Conservation (phyloP, 805 yeast genomes). For the Lachancea sp. region DNA sequence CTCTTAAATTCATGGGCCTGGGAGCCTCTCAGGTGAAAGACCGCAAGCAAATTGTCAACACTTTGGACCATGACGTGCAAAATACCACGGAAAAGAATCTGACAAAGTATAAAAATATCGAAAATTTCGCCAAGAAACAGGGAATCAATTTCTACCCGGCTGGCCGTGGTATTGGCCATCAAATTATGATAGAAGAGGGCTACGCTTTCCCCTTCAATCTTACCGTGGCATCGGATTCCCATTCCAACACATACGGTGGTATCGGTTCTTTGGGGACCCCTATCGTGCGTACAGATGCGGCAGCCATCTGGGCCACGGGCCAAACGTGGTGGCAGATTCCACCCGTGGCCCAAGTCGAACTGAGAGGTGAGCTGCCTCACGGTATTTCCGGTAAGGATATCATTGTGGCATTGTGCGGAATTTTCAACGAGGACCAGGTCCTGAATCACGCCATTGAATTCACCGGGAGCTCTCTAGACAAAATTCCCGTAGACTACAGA, state of each 20-base stretch:
- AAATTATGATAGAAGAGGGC: constrained; percentile 98
- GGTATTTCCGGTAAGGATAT: constrained; percentile 97
- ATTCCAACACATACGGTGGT: constrained; percentile 97
- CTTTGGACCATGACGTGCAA: constrained; percentile 97
- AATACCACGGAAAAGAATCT: constrained; percentile 84
- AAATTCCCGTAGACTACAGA: constrained; percentile 72
- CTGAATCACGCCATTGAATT: constrained; percentile 91
- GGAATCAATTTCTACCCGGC: constrained; percentile 97
- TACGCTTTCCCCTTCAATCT: constrained; percentile 91
- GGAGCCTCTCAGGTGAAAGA: constrained; percentile 83
- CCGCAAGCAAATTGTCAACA: constrained; percentile 88
- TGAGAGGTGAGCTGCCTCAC: constrained; percentile 69
- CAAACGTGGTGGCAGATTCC: constrained; percentile 99
- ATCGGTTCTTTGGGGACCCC: constrained; percentile 95
- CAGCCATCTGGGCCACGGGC: constrained; percentile 99
- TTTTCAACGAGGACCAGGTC: constrained; percentile 87
- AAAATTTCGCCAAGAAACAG: constrained; percentile 80
- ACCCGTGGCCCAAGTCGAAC: constrained; percentile 91
- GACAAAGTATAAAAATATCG: constrained; percentile 81
- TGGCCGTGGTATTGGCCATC: constrained; percentile 98
- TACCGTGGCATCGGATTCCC: constrained; percentile 96
- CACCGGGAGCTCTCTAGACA: constrained; percentile 69
- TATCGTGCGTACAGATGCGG: constrained; percentile 97
- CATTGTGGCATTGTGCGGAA: constrained; percentile 92
- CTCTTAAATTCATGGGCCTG: constrained; percentile 88